Conservation (phyloP, 1,284 basidiomycete genomes). For the Moniliophthora roreri region DNA sequence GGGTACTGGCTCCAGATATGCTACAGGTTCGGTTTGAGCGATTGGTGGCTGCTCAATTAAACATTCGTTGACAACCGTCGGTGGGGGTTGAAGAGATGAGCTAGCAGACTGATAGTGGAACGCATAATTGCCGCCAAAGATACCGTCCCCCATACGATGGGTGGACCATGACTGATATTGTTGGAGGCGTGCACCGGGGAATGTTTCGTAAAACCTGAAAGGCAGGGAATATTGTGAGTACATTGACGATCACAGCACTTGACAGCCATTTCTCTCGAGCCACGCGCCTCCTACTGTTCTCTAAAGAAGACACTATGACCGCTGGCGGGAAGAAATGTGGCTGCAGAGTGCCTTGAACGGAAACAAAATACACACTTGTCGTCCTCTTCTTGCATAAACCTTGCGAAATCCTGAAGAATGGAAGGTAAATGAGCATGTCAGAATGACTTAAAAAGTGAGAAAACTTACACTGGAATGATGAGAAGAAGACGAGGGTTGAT, state of each 20-base stretch:
- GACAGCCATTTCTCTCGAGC: no score
- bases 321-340: no score
- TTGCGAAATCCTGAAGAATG: conserved; percentile 4
- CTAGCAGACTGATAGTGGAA: background rate
- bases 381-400: conserved; percentile 14
- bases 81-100: background rate
- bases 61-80: background rate
- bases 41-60: background rate
- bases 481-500: background rate
- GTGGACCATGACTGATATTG: background rate
- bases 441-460: background rate
- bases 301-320: no score
- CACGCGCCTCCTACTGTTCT: no score
- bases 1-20: background rate
- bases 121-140: background rate
- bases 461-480: background rate
- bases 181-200: background rate
- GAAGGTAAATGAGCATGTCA: background rate
- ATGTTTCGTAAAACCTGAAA: conserved; percentile 1
- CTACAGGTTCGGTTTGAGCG: background rate
- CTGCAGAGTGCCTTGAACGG: no score
- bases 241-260: no score
- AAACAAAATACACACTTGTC: background rate
- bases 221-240: no score
- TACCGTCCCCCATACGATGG: background rate